Conservation (phyloP, 768 basidiomycete species). For the Kwoniella europaea region DNA sequence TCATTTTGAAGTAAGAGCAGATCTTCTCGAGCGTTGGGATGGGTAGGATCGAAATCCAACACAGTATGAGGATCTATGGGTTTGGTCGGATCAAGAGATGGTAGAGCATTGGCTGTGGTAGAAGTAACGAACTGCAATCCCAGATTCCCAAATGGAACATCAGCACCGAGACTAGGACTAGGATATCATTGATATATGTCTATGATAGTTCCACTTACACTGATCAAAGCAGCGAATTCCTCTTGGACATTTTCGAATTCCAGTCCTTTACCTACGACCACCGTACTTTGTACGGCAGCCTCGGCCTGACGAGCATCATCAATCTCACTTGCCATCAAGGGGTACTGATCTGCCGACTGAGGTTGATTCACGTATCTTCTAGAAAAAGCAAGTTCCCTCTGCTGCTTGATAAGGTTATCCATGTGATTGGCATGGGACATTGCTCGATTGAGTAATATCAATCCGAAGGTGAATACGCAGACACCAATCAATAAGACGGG, state of each 20-base stretch:
- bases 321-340: constrained; percentile 20
- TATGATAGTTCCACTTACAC: constrained; percentile 31
- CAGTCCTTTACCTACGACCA: constrained; percentile 1
- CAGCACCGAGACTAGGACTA: too few species aligned
- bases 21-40: constrained; percentile 46
- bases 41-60: constrained; percentile 57
- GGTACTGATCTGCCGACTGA: constrained; percentile 1
- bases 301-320: constrained; percentile 19
- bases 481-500: constrained; percentile 39
- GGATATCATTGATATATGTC: too few species aligned
- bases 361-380: constrained; percentile 21
- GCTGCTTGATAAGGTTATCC: constrained; percentile 27
- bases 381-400: constrained; percentile 12
- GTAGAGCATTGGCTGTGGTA: constrained; percentile 54
- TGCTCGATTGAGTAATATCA: constrained; percentile 37
- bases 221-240: constrained; percentile 50
- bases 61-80: constrained; percentile 51
- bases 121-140: constrained; percentile 51
- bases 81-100: constrained; percentile 41
- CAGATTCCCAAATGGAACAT: too few species aligned
- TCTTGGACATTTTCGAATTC: constrained; percentile 35
- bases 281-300: constrained; percentile 3
- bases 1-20: constrained; percentile 50
- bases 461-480: constrained; percentile 37
- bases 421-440: constrained; percentile 23